Evolutionary conservation across 2,329 filamentous ascomycete species (phyloP).

Genomic region (Trematosphaeria pertusa): DNA sequence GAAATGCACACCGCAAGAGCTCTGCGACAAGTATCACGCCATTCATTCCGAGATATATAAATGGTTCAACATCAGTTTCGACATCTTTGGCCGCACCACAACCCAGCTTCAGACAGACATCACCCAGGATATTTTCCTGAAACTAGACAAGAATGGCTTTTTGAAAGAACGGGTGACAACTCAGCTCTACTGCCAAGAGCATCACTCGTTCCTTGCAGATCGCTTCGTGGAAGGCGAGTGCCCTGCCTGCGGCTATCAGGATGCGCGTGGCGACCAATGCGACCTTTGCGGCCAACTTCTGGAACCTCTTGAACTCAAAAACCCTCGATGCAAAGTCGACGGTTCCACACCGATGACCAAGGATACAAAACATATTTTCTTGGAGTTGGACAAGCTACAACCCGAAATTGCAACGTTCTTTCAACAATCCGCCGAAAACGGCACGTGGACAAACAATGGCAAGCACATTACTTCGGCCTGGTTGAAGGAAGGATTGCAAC

Average conservation of each 20-base stretch:
- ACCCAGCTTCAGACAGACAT: constrained; percentile 85
- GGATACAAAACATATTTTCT: constrained; percentile 83
- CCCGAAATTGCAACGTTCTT: constrained; percentile 76
- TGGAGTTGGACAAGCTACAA: constrained; percentile 76
- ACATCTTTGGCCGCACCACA: constrained; percentile 87
- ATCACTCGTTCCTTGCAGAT: constrained; percentile 39
- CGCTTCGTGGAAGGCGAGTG: constrained; percentile 79
- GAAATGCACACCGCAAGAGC: constrained; percentile 74
- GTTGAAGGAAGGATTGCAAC: constrained; percentile 79
- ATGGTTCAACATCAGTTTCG: constrained; percentile 90
- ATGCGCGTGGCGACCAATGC: constrained; percentile 55
- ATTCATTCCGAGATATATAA: constrained; percentile 87
- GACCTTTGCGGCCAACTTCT: constrained; percentile 48
- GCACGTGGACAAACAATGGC: constrained; percentile 74
- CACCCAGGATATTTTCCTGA: constrained; percentile 82
- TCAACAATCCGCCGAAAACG: constrained; percentile 68
- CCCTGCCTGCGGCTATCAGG: constrained; percentile 63
- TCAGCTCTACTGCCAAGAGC: constrained; percentile 82
- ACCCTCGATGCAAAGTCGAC: constrained; percentile 83
- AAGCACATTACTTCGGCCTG: constrained; percentile 77
- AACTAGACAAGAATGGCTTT: constrained; percentile 82
- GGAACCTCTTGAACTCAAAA: constrained; percentile 46
- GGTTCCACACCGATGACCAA: constrained; percentile 75
- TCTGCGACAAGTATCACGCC: constrained; percentile 87
- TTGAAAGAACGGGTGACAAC: constrained; percentile 81